Percentiles rank a stretch among this genome's conserved stretches.
Conservation (phyloP, 164 flowering plant genomes). For the Macadamia tetraphylla region DNA sequence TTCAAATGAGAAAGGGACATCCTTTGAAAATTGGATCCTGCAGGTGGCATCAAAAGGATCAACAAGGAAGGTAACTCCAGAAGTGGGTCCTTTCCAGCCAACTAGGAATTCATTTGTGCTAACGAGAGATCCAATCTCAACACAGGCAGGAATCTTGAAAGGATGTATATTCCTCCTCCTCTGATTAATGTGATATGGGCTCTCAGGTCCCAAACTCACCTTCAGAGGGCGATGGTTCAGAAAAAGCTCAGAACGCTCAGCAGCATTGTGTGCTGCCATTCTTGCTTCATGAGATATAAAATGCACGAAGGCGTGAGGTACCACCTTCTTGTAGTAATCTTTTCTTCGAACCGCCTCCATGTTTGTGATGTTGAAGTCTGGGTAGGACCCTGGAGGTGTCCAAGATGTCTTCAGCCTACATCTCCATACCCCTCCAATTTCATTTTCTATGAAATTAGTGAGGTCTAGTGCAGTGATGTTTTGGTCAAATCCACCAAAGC, state of each 20-base stretch:
- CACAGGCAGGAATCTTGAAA: slow-evolving; percentile 37
- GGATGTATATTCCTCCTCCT: slow-evolving; percentile 56
- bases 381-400: slow-evolving; percentile 68
- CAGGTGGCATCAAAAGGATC: slow-evolving; percentile 82
- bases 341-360: slow-evolving; percentile 12
- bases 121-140: slow-evolving; percentile 56
- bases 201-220: slow-evolving; percentile 63
- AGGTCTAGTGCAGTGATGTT: slow-evolving; percentile 47
- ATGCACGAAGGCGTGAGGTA: slow-evolving; percentile 92
- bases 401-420: slow-evolving; percentile 82
- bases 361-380: slow-evolving; percentile 36
- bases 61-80: slow-evolving; percentile 62
- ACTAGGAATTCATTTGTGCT: slow-evolving; percentile 47
- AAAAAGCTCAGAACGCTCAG: slow-evolving; percentile 42
- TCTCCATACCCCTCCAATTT: slow-evolving; percentile 59
- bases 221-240: slow-evolving; percentile 35
- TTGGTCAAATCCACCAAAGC: slow-evolving; percentile 64
- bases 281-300: slow-evolving; percentile 52
- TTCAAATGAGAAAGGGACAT: slow-evolving; percentile 63
- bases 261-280: slow-evolving; percentile 37
- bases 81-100: slow-evolving; percentile 67
- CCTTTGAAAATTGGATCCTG: slow-evolving; percentile 54
- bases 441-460: slow-evolving; percentile 38
- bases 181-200: slow-evolving; percentile 42
- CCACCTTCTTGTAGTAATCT: slow-evolving; percentile 50